Base-by-base conservation (phyloP, 2,329 filamentous ascomycete genomes). In the Talaromyces sp. region DNA sequence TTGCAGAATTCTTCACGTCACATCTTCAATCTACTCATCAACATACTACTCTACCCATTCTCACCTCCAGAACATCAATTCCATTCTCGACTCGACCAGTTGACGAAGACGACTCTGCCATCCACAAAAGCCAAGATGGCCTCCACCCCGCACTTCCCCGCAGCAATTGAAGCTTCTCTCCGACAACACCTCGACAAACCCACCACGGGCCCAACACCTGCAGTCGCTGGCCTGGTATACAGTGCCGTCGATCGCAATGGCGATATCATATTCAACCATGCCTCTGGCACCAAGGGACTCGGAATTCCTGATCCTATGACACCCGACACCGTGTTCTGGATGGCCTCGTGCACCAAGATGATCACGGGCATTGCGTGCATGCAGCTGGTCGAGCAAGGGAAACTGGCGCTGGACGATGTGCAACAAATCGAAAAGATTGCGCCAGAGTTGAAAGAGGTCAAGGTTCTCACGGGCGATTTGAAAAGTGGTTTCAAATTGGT, bases 331-430 rank as follows among this genome's bases (percentile, higher is more conserved):
- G 61, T 69, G 14, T 69, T 72, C 67, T 85, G 80, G 81, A 75
- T 85, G 5, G 83, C 83, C 0, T 84, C 81, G 0, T 84, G 81
- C 66, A 84, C 83, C 17, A 86, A 86, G 70, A 75, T 84, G 74
- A 71, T 85, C 12, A 73, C 76, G 0, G 81, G 76, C 0, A 69
- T 85, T 14, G 81, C 82, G 0, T 78, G 75, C 53, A 83, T 86
- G 81, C 83, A 86, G 67, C 77, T 83, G 0, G 83, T 85, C 1
- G 84, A 86, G 66, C 71, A 77, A 56, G 82, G 80, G 0, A 63
- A 68, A 9, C 64, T 85, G 19, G 71, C 64, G 1, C 71, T 85
- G 0, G 83, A 85, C 56, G 79, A 83, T 61, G 72, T 71, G 0
- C 72, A 74, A 0, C 74, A 80, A 56, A 69, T 81, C 0, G 81